These are phyloP conservation scores for Incumbomyces lentus DNA, from an alignment of 2,329 filamentous ascomycete species.

Conservation along the genomic window DNA sequence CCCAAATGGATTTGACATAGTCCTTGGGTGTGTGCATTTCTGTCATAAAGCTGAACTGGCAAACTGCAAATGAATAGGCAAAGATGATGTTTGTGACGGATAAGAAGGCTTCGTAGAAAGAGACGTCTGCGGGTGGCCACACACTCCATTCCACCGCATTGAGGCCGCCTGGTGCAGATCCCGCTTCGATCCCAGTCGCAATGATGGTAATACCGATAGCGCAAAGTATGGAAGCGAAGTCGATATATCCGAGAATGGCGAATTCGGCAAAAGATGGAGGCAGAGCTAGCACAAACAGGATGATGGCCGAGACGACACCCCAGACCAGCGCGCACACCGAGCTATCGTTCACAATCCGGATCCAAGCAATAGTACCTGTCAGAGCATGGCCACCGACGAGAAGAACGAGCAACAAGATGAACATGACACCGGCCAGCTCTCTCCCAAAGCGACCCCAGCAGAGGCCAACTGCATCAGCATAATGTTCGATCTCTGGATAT, in stretches of 20 bases:
- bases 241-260: conserved; percentile 29
- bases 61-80: conserved; percentile 55
- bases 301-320: conserved; percentile 33
- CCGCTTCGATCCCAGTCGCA: conserved; percentile 24
- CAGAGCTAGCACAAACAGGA: conserved; percentile 26
- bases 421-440: conserved; percentile 34
- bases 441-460: conserved; percentile 35
- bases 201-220: conserved; percentile 29
- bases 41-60: conserved; percentile 57
- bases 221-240: conserved; percentile 27
- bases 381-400: conserved; percentile 35
- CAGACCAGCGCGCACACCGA: conserved; percentile 33
- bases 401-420: conserved; percentile 33
- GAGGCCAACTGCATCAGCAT: conserved; percentile 34
- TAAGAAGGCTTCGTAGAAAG: conserved; percentile 47
- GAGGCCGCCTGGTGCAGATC: conserved; percentile 20
- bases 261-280: conserved; percentile 30
- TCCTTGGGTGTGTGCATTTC: conserved; percentile 53
- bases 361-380: conserved; percentile 37
- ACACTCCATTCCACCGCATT: conserved; percentile 17
- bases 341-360: conserved; percentile 30
- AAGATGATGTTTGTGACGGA: conserved; percentile 60
- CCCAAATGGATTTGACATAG: conserved; percentile 52
- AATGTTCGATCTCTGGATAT: conserved; percentile 32
- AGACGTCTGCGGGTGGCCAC: conserved; percentile 31